Conservation (phyloP, 495 filamentous ascomycete genomes). For the Clavariopsis aquatica region DNA sequence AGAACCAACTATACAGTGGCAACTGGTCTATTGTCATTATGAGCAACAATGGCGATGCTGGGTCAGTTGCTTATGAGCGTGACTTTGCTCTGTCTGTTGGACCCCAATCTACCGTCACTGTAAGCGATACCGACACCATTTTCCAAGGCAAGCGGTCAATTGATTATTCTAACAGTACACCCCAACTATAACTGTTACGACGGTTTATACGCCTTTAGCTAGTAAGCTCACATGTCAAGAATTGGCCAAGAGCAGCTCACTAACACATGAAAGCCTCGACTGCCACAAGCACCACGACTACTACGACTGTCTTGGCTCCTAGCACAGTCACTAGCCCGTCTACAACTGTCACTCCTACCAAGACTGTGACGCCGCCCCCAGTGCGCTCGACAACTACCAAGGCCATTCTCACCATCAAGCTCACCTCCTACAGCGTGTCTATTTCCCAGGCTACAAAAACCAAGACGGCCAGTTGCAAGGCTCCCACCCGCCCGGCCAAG, state of each 20-base stretch:
- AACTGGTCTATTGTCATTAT: constrained; percentile 45
- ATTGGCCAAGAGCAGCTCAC: neutral
- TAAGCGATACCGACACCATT: constrained; percentile 2
- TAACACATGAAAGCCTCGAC: constrained; percentile 10
- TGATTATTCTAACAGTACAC: constrained; percentile 21
- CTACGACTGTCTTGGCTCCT: constrained; percentile 24
- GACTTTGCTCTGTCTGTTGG: constrained; percentile 45
- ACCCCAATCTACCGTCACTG: constrained; percentile 41
- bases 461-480: constrained; percentile 35
- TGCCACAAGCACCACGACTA: constrained; percentile 33
- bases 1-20: constrained; percentile 40
- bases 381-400: constrained; percentile 38
- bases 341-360: constrained; percentile 37
- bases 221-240: constrained; percentile 20
- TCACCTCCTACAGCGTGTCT: constrained; percentile 29
- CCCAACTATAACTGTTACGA: constrained; percentile 31
- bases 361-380: constrained; percentile 36
- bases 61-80: constrained; percentile 43
- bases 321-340: constrained; percentile 38
- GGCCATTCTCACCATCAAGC: constrained; percentile 37
- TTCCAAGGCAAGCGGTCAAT: neutral
- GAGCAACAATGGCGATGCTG: constrained; percentile 44
- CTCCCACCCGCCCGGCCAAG: constrained; percentile 14
- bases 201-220: constrained; percentile 35
- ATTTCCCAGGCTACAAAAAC: constrained; percentile 37